Evolutionary conservation across 306 rosid species (phyloP), one percentile per base, ranked within the genome.

Genomic region (Quillaja saponaria): DNA sequence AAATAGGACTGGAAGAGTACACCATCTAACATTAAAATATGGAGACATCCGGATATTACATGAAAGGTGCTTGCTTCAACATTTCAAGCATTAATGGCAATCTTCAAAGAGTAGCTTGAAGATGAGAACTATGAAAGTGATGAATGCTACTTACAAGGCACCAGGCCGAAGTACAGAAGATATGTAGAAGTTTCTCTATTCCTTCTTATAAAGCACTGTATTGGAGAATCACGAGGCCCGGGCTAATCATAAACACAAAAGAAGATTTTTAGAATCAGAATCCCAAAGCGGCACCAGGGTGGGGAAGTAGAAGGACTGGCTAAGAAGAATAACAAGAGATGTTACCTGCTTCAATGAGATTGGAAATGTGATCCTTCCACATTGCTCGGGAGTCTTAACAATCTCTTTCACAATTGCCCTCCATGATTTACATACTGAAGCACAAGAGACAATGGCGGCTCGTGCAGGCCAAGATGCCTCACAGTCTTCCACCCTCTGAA

Each of bases 281-380:
- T 25, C 31, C 31, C 31, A 25, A 25, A 25, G 31, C 31, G 4
- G 31, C n/a, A 13, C 20, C 10, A 56, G 28, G 10, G 45, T 31
- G 61, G 28, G 46, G 20, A 6, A 50, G 9, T 42, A 53, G 35
- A 67, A 15, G 28, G 15, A 71, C 50, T 51, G 37, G 55, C 17
- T 25, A 16, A 5, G 35, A 25, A 71, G 18, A 6, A 40, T 66
- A 54, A 14, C 19, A 20, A 16, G 40, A 55, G 52, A 47, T 21
- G 39, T 57, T 68, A 91, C 98, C 90, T 92, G 98, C 78, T 92
- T 92, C 80, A 92, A 65, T 14, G 98, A 92, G 74, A 86, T 84
- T 18, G 98, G 96, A 74, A 92, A 87, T 21, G 95, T 91, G 58
- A 91, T 68, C 80, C 84, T 78, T 75, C 91, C 96, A 33, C 89